phyloP scores from a whole-genome alignment of 2,329 filamentous ascomycete genomes.

The Fusarium sp. region DNA sequence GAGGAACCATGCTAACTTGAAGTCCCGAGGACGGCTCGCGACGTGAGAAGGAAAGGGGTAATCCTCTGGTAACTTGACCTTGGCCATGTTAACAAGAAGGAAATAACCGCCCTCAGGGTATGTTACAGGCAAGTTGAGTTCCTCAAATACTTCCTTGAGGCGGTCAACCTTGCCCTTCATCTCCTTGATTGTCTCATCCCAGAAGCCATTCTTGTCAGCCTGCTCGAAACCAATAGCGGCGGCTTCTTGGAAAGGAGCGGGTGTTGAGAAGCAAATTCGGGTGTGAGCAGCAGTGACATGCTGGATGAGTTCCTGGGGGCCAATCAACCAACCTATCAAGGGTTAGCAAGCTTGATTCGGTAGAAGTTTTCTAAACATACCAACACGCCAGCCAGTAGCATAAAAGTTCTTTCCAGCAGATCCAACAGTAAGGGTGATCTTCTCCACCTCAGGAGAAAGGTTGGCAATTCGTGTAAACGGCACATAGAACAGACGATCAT shows the following conservation, averaged over 20 bases:
- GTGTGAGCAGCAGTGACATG: conserved; percentile 94
- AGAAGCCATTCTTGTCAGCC: conserved; percentile 87
- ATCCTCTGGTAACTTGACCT: conserved; percentile 83
- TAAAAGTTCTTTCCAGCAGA: conserved; percentile 99
- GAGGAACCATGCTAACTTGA: conserved; percentile 95
- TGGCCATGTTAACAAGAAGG: conserved; percentile 91
- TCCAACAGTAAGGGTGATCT: conserved; percentile 90
- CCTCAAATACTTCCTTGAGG: conserved; percentile 85
- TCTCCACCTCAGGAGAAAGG: conserved; percentile 88
- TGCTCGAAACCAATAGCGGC: conserved; percentile 94
- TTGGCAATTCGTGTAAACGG: conserved; percentile 95
- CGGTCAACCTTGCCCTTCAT: conserved; percentile 91
- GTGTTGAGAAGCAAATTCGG: conserved; percentile 93
- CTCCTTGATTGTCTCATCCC: conserved; percentile 83
- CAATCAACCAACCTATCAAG: conserved; percentile 82
- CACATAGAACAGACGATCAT: conserved; percentile 94
- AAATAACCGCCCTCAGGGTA: conserved; percentile 98
- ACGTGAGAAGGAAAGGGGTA: conserved; percentile 94
- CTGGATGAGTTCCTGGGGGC: conserved; percentile 87
- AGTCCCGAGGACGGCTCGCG: conserved; percentile 86
- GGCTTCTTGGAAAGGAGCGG: conserved; percentile 94
- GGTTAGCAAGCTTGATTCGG: background rate
- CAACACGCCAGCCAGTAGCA: conserved; percentile 94
- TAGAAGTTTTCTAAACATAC: conserved; percentile 48
- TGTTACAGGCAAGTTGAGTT: conserved; percentile 83